phyloP scores from a whole-genome alignment of 352 stramenopile species.

The Pythium inflatum region DNA sequence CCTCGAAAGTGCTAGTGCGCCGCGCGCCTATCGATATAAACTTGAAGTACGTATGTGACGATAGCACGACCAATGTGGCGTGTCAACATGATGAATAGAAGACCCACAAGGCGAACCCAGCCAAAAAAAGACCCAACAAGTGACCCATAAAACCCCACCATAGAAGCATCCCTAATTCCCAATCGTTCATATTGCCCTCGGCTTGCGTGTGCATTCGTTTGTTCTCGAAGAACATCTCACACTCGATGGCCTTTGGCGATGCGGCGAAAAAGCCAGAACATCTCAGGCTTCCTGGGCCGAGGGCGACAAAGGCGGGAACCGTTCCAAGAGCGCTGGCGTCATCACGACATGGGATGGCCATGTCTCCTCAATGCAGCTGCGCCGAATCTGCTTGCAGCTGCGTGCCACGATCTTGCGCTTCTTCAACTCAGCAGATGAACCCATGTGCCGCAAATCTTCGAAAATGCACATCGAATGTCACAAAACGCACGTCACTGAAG shows the following conservation, averaged over 20 bases:
- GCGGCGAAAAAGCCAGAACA: too few species aligned
- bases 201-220: not conserved
- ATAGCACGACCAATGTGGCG: not conserved
- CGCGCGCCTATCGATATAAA: conserved; percentile 1
- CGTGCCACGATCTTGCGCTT: conserved; percentile 10
- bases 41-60: conserved; percentile 7
- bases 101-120: not conserved
- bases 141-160: conserved; percentile 5
- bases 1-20: not conserved
- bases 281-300: too few species aligned
- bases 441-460: conserved; percentile 2
- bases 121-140: conserved; percentile 4
- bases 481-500: too few species aligned
- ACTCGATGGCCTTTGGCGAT: too few species aligned
- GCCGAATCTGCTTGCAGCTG: conserved; percentile 18
- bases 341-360: not conserved
- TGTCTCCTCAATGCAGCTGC: conserved; percentile 28
- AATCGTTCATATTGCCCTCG: not conserved
- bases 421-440: conserved; percentile 19
- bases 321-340: too few species aligned
- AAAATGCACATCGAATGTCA: too few species aligned
- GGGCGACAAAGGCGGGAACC: not conserved
- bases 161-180: not conserved
- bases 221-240: too few species aligned
- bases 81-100: too few species aligned